A percentile compares a stretch with the other conserved stretches of the same genome.
Conservation (phyloP, 1,284 basidiomycete genomes). For the Rhodotorula glutinis region DNA sequence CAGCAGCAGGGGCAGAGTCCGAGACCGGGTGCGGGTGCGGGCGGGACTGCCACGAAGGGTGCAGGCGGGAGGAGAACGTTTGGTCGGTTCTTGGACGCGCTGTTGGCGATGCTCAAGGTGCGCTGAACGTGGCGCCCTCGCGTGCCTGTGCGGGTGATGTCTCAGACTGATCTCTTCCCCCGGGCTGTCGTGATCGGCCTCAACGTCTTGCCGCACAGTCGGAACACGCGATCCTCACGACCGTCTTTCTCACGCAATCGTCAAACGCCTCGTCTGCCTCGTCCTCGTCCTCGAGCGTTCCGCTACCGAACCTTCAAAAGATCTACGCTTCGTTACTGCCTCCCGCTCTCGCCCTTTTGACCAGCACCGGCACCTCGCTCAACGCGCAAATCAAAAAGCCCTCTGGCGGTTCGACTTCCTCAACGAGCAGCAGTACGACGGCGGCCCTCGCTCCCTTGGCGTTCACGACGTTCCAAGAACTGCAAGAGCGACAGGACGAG, state of each 20-base stretch:
- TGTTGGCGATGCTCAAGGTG: constrained; percentile 36
- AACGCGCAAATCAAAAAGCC: constrained; percentile 43
- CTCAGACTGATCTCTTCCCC: no score
- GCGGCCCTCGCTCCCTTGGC: constrained; percentile 42
- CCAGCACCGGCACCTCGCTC: constrained; percentile 39
- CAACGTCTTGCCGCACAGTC: no score
- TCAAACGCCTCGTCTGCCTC: background rate
- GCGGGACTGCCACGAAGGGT: background rate
- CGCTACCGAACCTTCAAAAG: background rate
- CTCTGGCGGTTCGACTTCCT: constrained; percentile 6
- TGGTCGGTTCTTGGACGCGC: constrained; percentile 33
- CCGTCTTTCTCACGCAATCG: constrained; percentile 24
- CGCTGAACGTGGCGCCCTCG: background rate
- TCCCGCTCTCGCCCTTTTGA: constrained; percentile 38
- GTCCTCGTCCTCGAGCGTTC: constrained; percentile 2
- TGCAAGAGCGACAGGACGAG: constrained; percentile 34
- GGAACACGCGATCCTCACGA: constrained; percentile 32
- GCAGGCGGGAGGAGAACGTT: constrained; percentile 16
- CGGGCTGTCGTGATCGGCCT: no score
- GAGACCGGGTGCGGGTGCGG: background rate
- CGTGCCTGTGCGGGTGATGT: no score
- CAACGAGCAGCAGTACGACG: constrained; percentile 4
- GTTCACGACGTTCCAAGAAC: constrained; percentile 41
- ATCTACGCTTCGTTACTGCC: constrained; percentile 40
- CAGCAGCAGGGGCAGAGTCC: background rate